A percentile compares a stretch with the other conserved stretches of the same genome.
Conservation (phyloP, 768 basidiomycete species). For the Tephrocybe sp. region DNA sequence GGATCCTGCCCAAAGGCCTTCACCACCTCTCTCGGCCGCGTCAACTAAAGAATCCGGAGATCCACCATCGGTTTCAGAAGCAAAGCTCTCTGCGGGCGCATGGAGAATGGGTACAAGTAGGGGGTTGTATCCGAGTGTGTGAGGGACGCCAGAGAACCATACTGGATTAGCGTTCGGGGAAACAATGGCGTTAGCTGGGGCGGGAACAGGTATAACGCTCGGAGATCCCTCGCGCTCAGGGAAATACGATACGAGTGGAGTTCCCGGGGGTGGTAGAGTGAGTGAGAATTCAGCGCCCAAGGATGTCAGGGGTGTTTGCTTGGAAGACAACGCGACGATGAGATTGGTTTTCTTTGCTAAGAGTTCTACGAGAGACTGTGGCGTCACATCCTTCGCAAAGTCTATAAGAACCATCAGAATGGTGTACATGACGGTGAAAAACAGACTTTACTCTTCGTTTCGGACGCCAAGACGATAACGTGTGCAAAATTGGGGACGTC, state of each 20-base stretch:
- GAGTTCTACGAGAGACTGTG: slow-evolving; percentile 75
- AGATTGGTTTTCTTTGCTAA: slow-evolving; percentile 76
- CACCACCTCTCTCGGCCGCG: slow-evolving; percentile 71
- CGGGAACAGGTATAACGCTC: slow-evolving; percentile 64
- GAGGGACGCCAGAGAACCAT: slow-evolving; percentile 76
- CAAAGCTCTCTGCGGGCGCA: slow-evolving; percentile 76
- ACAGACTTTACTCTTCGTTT: slow-evolving; percentile 73
- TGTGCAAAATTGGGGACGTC: slow-evolving; percentile 80
- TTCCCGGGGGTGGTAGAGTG: slow-evolving; percentile 81
- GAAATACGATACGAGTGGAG: slow-evolving; percentile 85
- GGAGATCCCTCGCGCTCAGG: slow-evolving; percentile 66
- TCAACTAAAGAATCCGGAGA: slow-evolving; percentile 66
- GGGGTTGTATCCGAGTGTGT: slow-evolving; percentile 70
- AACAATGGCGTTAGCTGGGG: slow-evolving; percentile 45
- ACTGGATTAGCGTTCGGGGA: slow-evolving; percentile 53
- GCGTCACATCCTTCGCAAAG: slow-evolving; percentile 74
- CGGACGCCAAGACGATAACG: slow-evolving; percentile 83
- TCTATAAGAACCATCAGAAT: slow-evolving; percentile 36
- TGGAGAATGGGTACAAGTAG: slow-evolving; percentile 79
- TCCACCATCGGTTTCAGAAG: slow-evolving; percentile 66
- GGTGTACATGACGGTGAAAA: background rate
- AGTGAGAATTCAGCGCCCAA: slow-evolving; percentile 92
- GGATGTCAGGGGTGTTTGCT: slow-evolving; percentile 69
- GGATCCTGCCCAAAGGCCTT: slow-evolving; percentile 83
- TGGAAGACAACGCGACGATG: slow-evolving; percentile 77